Evolutionary conservation across 2,329 filamentous ascomycete species (phyloP).

Genomic region (Grosmannia serpens): DNA sequence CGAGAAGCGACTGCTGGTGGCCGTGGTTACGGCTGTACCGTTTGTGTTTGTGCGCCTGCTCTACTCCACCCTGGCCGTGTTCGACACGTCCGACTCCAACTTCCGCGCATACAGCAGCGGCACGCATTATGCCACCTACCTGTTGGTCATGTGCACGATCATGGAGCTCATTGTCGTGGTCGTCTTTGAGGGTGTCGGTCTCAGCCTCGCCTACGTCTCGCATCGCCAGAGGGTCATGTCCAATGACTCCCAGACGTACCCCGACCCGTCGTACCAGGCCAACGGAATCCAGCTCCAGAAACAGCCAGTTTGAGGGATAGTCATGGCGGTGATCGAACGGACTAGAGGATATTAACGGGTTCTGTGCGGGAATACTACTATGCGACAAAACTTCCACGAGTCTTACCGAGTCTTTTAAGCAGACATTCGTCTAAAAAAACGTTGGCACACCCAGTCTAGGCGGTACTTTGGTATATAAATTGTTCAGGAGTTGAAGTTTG

Average conservation of each 20-base stretch:
- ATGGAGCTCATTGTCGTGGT: slow-evolving; percentile 37
- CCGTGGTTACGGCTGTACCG: slow-evolving; percentile 30
- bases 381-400: too few species aligned
- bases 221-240: neutral
- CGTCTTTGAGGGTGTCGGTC: slow-evolving; percentile 27
- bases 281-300: neutral
- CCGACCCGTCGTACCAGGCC: neutral
- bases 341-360: neutral
- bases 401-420: too few species aligned
- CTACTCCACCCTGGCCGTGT: slow-evolving; percentile 33
- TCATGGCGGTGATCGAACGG: neutral
- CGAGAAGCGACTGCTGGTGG: slow-evolving; percentile 33
- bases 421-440: neutral
- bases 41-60: slow-evolving; percentile 38
- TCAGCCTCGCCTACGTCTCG: slow-evolving; percentile 20
- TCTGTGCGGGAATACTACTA: neutral
- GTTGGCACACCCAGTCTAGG: neutral
- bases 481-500: neutral
- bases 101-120: slow-evolving; percentile 32
- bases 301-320: neutral
- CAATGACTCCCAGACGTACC: neutral
- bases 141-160: slow-evolving; percentile 34
- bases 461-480: neutral
- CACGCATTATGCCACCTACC: slow-evolving; percentile 20
- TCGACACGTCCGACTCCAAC: slow-evolving; percentile 21